Conservation (phyloP, 2,329 filamentous ascomycete genomes). For the Pseudocercospora eumusae region DNA sequence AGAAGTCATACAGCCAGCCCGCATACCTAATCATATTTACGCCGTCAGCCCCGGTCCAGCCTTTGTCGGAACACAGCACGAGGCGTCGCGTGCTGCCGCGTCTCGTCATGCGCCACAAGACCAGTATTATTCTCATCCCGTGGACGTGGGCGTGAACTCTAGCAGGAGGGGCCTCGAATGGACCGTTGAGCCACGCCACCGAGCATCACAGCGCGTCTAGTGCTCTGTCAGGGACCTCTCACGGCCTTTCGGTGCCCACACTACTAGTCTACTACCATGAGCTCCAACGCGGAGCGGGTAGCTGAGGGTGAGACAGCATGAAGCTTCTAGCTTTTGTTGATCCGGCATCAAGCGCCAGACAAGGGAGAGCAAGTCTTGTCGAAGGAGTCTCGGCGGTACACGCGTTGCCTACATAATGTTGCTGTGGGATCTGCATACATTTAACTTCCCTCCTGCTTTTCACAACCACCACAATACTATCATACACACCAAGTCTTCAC, state of each 20-base stretch:
- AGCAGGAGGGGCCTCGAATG: not conserved
- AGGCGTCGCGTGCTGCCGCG: conserved; percentile 4
- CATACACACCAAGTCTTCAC: not conserved
- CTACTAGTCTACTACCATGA: too few relatives aligned
- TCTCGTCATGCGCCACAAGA: conserved; percentile 1
- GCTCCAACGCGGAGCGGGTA: not conserved
- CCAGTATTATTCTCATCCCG: not conserved
- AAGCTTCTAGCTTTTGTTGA: conserved; percentile 2
- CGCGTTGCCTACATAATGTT: conserved; percentile 9
- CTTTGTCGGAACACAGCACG: conserved; percentile 4
- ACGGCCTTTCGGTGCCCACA: conserved; percentile 10
- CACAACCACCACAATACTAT: not conserved
- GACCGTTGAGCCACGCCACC: conserved; percentile 10
- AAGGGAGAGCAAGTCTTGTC: conserved; percentile 4
- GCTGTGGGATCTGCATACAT: not conserved
- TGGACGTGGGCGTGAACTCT: not conserved
- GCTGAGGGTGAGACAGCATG: conserved; percentile 10
- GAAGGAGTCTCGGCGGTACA: conserved; percentile 7
- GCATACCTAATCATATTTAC: not conserved
- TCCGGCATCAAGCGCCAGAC: conserved; percentile 1
- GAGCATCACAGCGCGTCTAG: conserved; percentile 2
- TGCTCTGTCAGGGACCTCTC: conserved; percentile 3
- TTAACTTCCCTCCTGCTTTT: not conserved
- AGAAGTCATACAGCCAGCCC: not conserved
- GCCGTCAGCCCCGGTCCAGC: conserved; percentile 3